Percentiles rank a stretch among this genome's conserved stretches.
These are phyloP conservation scores for Tanacetum coccineum DNA, from an alignment of 129 eudicot species.

Conservation along the genomic window DNA sequence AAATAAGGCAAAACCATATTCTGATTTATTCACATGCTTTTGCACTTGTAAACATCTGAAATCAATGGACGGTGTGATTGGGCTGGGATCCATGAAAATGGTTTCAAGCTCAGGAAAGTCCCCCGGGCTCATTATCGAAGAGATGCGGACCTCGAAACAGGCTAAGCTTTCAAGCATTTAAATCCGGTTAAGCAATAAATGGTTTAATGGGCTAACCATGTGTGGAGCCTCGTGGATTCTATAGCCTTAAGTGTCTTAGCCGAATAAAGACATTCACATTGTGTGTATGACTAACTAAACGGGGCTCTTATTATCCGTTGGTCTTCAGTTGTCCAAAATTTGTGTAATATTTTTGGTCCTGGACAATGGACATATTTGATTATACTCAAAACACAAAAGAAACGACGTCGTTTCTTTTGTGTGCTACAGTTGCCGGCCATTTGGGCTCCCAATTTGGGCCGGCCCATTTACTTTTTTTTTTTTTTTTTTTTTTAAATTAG, in stretches of 20 bases:
- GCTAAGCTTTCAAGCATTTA: constrained; percentile 8
- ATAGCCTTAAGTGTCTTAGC: constrained; percentile 24
- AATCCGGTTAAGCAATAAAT: constrained; percentile 5
- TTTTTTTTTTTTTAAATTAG: no score
- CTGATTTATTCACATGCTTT: not conserved
- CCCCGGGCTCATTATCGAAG: constrained; percentile 37
- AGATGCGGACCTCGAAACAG: constrained; percentile 40
- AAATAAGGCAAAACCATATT: accelerated
- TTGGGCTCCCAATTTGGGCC: no score
- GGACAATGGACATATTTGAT: no score
- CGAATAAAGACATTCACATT: constrained; percentile 33
- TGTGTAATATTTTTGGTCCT: not conserved
- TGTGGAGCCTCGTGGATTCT: constrained; percentile 28
- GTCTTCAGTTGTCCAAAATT: not conserved
- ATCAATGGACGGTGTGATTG: constrained; percentile 30
- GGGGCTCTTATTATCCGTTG: constrained; percentile 46
- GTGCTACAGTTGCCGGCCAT: no score
- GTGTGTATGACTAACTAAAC: constrained; percentile 40
- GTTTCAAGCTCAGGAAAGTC: constrained; percentile 34
- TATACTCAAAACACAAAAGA: no score
- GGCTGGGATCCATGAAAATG: not conserved
- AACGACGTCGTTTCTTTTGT: no score
- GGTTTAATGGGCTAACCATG: constrained; percentile 31
- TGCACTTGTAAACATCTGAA: accelerated
- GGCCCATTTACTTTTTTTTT: no score